phyloP scores from a whole-genome alignment of 768 basidiomycete species.

The Artomyces pyxidatus region DNA sequence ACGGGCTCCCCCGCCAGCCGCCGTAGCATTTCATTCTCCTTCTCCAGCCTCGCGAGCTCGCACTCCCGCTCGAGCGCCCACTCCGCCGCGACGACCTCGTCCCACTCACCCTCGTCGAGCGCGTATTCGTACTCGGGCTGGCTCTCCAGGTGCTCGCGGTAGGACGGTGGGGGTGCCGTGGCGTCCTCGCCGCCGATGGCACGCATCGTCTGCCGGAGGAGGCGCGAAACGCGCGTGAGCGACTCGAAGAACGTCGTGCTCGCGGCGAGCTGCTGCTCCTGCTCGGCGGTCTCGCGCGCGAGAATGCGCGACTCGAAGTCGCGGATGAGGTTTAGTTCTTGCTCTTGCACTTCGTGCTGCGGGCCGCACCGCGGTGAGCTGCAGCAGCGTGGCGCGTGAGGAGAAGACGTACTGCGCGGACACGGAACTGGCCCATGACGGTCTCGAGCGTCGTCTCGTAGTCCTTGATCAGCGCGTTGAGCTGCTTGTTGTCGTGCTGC shows the following conservation, averaged over 20 bases:
- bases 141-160: too few relatives aligned
- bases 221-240: conserved; percentile 59
- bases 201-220: conserved; percentile 64
- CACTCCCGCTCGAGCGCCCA: conserved; percentile 84
- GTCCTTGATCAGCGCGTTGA: conserved; percentile 85
- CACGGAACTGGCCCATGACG: conserved; percentile 88
- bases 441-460: conserved; percentile 95
- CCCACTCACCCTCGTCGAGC: conserved; percentile 25
- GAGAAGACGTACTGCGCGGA: conserved; percentile 71
- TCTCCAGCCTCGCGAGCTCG: conserved; percentile 80
- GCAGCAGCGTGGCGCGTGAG: not conserved
- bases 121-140: conserved; percentile 12
- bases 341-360: conserved; percentile 89
- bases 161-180: conserved; percentile 5
- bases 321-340: conserved; percentile 80
- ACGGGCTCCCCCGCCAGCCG: conserved; percentile 53
- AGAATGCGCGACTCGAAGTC: conserved; percentile 88
- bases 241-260: conserved; percentile 61
- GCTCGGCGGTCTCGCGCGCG: conserved; percentile 60
- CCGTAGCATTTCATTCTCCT: conserved; percentile 79
- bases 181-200: conserved; percentile 59
- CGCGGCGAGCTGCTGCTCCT: conserved; percentile 47
- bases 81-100: conserved; percentile 40
- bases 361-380: conserved; percentile 1
- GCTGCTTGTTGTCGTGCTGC: conserved; percentile 92